These are phyloP conservation scores for Trichoderma atroviride DNA, from an alignment of 2,329 filamentous ascomycete genomes.

Conservation along the genomic window DNA sequence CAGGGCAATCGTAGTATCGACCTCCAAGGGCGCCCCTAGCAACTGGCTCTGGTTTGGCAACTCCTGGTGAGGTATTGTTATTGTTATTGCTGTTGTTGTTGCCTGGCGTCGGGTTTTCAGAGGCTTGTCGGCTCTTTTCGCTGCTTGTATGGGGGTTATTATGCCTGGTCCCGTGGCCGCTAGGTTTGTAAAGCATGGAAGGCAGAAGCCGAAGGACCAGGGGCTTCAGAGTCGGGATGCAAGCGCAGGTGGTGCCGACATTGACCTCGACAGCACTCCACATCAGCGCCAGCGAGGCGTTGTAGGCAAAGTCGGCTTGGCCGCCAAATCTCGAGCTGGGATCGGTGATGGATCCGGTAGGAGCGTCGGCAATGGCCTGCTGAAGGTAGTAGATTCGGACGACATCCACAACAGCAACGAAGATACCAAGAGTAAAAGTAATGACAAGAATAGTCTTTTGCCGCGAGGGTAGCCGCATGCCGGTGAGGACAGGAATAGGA, in stretches of 20 bases:
- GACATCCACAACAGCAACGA: conserved; percentile 86
- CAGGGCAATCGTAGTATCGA: not conserved
- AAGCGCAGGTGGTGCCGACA: conserved; percentile 85
- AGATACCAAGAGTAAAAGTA: conserved; percentile 84
- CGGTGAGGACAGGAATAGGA: conserved; percentile 84
- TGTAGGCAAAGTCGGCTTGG: conserved; percentile 64
- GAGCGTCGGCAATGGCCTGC: conserved; percentile 59
- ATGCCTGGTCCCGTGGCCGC: conserved; percentile 42
- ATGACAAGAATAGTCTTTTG: conserved; percentile 87
- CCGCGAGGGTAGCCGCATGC: conserved; percentile 79
- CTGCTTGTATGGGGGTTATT: conserved; percentile 33
- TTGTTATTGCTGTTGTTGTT: conserved; percentile 23
- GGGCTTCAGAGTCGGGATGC: conserved; percentile 89
- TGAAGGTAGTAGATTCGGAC: conserved; percentile 89
- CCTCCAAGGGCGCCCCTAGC: conserved; percentile 21
- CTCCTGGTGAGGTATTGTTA: conserved; percentile 23
- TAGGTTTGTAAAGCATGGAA: conserved; percentile 56
- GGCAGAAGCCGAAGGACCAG: conserved; percentile 69
- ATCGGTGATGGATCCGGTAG: conserved; percentile 42
- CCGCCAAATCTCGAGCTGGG: conserved; percentile 53
- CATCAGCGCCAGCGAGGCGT: conserved; percentile 84
- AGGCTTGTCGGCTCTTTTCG: conserved; percentile 38
- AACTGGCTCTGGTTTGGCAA: conserved; percentile 34
- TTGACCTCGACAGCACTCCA: conserved; percentile 95
- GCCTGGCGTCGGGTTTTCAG: conserved; percentile 35